Evolutionary conservation across 2,329 filamentous ascomycete species (phyloP).

Genomic region (Lasiodiplodia sp.): DNA sequence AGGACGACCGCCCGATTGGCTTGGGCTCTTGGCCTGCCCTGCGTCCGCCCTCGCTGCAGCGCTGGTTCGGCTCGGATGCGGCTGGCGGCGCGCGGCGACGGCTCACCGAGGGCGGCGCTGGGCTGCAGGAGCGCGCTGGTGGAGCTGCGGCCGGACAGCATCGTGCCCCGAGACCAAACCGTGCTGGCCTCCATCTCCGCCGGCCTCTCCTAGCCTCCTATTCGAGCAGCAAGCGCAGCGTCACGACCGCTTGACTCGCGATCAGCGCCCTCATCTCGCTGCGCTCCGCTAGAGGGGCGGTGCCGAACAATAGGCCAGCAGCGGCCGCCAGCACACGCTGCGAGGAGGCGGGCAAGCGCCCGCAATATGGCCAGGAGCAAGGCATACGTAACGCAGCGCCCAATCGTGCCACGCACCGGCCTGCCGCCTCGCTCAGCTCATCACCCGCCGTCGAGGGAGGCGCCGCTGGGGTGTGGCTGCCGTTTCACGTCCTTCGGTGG

Average conservation of each 20-base stretch:
- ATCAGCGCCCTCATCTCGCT: constrained; percentile 27
- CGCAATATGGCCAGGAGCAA: constrained; percentile 24
- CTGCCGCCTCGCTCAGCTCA: constrained; percentile 2
- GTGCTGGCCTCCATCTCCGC: constrained; percentile 6
- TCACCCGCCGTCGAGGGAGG: neutral
- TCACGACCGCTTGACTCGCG: constrained; percentile 12
- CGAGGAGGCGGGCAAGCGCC: constrained; percentile 17
- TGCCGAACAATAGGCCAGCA: neutral
- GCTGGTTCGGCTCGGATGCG: constrained; percentile 1
- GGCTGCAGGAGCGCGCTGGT: neutral
- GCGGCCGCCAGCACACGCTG: neutral
- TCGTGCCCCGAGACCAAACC: constrained; percentile 3
- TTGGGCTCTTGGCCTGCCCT: constrained; percentile 23
- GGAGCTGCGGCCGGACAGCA: constrained; percentile 14
- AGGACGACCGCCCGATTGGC: constrained; percentile 22
- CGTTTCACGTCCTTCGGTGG: constrained; percentile 20
- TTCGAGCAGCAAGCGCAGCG: constrained; percentile 5
- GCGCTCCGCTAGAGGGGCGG: neutral
- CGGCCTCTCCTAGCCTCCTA: constrained; percentile 18
- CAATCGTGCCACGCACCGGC: constrained; percentile 15
- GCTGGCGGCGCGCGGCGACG: neutral
- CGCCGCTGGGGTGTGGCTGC: constrained; percentile 14
- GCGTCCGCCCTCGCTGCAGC: constrained; percentile 9
- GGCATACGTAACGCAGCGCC: constrained; percentile 21
- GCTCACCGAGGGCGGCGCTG: neutral